Evolutionary conservation across 2,329 filamentous ascomycete species (phyloP).

Genomic region (Akanthomyces uredinophilus): DNA sequence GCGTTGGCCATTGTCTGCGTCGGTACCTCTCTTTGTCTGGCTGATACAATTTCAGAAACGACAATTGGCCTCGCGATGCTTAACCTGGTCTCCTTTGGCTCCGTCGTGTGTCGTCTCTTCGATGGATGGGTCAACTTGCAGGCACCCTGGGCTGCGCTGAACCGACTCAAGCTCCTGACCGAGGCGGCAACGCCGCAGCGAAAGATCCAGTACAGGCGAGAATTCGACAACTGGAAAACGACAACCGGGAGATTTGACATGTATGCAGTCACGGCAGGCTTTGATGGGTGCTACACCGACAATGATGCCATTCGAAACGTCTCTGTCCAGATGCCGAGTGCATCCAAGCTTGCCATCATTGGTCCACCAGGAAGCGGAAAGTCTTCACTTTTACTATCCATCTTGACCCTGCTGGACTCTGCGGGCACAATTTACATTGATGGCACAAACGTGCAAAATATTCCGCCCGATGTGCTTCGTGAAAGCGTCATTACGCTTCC

Average conservation of each 20-base stretch:
- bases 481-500: constrained; percentile 18
- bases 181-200: not conserved
- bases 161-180: not conserved
- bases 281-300: not conserved
- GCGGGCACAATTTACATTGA: constrained; percentile 18
- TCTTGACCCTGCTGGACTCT: constrained; percentile 16
- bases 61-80: constrained; percentile 12
- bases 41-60: constrained; percentile 7
- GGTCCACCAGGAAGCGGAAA: constrained; percentile 30
- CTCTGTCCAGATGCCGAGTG: constrained; percentile 23
- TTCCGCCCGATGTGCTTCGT: constrained; percentile 18
- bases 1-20: constrained; percentile 40
- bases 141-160: not conserved
- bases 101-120: constrained; percentile 21
- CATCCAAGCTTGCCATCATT: constrained; percentile 29
- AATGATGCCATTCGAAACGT: constrained; percentile 22
- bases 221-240: not conserved
- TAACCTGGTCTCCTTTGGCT: constrained; percentile 22
- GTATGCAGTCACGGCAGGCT: not conserved
- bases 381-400: constrained; percentile 20
- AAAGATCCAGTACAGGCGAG: not conserved
- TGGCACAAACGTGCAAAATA: constrained; percentile 11
- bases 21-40: constrained; percentile 32
- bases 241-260: not conserved
- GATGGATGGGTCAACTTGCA: constrained; percentile 21